Percentiles rank a stretch among this genome's conserved stretches.
Conservation (phyloP, 164 flowering plant species). For the Liquidambar formosana region DNA sequence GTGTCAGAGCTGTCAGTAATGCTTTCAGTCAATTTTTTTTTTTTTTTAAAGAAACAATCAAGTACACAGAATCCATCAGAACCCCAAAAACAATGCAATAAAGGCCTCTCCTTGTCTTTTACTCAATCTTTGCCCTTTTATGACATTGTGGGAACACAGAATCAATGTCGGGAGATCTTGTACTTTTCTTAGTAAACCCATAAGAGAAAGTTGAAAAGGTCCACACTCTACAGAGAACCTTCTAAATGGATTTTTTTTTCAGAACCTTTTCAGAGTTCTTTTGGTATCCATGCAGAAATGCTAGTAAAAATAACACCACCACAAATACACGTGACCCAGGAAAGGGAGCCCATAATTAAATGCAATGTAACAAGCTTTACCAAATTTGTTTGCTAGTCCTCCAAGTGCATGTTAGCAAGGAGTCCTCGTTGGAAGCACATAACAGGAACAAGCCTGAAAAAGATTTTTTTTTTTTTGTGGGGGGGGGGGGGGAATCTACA, state of each 20-base stretch:
- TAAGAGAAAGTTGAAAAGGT: neutral
- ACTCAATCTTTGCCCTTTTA: neutral
- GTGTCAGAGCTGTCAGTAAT: constrained; percentile 5
- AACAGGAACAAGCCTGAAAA: neutral
- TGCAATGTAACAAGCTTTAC: constrained; percentile 1
- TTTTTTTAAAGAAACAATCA: neutral
- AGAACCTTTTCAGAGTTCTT: constrained; percentile 4
- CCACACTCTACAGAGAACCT: neutral
- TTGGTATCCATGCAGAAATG: no score
- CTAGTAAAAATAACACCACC: no score
- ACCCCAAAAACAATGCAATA: neutral
- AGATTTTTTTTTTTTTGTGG: no score
- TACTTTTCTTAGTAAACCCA: constrained; percentile 15
- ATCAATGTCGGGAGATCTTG: constrained; percentile 13
- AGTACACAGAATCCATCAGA: neutral
- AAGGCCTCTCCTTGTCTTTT: constrained; percentile 20
- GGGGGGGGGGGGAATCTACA: no score
- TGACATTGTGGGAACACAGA: constrained; percentile 12
- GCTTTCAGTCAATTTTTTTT: neutral
- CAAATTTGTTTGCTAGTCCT: neutral
- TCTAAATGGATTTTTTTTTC: neutral
- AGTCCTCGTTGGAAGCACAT: neutral
- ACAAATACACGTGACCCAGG: constrained; percentile 6
- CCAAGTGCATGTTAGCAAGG: neutral
- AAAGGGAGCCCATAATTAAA: neutral